These are phyloP conservation scores for Ogataea neopini DNA, from an alignment of 805 yeast species.

Conservation along the genomic window DNA sequence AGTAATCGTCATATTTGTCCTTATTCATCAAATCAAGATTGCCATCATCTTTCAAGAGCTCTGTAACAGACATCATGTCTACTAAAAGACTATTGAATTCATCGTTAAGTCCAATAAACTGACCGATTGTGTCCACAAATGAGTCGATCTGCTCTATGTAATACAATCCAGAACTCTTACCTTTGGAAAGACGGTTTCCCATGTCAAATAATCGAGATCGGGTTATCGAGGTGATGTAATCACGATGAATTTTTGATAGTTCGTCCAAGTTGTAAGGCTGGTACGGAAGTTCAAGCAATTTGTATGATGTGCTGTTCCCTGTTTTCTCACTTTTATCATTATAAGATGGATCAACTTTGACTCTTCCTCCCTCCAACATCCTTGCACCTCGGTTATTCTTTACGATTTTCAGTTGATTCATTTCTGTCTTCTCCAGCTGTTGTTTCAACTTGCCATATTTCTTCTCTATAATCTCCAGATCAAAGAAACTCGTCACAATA, in stretches of 20 bases:
- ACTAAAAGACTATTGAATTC: conserved; percentile 40
- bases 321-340: no score
- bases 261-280: conserved; percentile 51
- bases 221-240: conserved; percentile 39
- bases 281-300: conserved; percentile 9
- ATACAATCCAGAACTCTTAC: conserved; percentile 39
- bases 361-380: conserved; percentile 14
- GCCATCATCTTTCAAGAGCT: conserved; percentile 21
- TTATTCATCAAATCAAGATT: conserved; percentile 27
- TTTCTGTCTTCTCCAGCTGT: conserved; percentile 17
- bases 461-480: conserved; percentile 48
- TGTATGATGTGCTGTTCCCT: background rate
- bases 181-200: conserved; percentile 28
- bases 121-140: conserved; percentile 38
- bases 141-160: conserved; percentile 45
- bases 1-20: conserved; percentile 25
- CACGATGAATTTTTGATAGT: conserved; percentile 37
- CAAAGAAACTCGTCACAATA: conserved; percentile 41
- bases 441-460: conserved; percentile 34
- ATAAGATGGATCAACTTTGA: conserved; percentile 15
- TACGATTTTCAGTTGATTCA: conserved; percentile 15
- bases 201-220: conserved; percentile 38
- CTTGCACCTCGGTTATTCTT: conserved; percentile 21
- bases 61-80: conserved; percentile 36
- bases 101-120: conserved; percentile 40